Percentiles rank a stretch among this genome's conserved stretches.
phyloP scores from a whole-genome alignment of 208 protist species.

The Leishmania aethiopica region DNA sequence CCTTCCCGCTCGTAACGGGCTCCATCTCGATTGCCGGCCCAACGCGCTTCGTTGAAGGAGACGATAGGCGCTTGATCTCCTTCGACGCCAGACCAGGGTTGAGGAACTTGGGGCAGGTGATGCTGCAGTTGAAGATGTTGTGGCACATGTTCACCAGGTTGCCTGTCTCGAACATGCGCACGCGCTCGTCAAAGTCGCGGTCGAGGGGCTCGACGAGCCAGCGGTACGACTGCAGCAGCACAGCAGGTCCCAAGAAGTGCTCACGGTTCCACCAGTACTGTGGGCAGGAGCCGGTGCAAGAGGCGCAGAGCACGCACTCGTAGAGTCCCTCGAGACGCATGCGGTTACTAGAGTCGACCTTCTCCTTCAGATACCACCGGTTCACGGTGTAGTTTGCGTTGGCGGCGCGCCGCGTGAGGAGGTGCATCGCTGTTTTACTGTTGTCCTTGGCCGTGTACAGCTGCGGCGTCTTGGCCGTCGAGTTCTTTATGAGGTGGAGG shows the following conservation, averaged over 20 bases:
- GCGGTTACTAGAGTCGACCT: conserved; percentile 84
- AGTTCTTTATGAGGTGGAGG: conserved; percentile 71
- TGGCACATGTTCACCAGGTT: conserved; percentile 90
- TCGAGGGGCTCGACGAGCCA: conserved; percentile 92
- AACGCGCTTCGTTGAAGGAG: conserved; percentile 57
- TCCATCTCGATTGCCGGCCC: conserved; percentile 43
- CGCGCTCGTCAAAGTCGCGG: conserved; percentile 80
- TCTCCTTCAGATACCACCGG: conserved; percentile 91
- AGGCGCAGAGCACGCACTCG: conserved; percentile 91
- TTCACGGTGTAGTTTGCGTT: conserved; percentile 65
- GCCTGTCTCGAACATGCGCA: conserved; percentile 89
- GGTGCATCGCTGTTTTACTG: conserved; percentile 82
- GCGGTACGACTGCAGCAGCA: conserved; percentile 89
- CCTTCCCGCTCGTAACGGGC: conserved; percentile 33
- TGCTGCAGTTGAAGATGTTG: conserved; percentile 93
- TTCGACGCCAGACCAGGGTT: conserved; percentile 88
- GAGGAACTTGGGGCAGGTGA: conserved; percentile 92
- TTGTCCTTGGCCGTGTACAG: conserved; percentile 91
- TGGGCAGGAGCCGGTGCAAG: conserved; percentile 87
- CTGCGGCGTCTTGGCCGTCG: conserved; percentile 51
- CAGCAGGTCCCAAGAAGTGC: conserved; percentile 88
- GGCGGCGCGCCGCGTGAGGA: conserved; percentile 50
- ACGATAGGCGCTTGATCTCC: conserved; percentile 88
- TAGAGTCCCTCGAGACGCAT: conserved; percentile 87
- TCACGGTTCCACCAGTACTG: conserved; percentile 94